Evolutionary conservation across 192 early-diverging fungal species (phyloP).

Genomic region (Gonapodya prolifera): DNA sequence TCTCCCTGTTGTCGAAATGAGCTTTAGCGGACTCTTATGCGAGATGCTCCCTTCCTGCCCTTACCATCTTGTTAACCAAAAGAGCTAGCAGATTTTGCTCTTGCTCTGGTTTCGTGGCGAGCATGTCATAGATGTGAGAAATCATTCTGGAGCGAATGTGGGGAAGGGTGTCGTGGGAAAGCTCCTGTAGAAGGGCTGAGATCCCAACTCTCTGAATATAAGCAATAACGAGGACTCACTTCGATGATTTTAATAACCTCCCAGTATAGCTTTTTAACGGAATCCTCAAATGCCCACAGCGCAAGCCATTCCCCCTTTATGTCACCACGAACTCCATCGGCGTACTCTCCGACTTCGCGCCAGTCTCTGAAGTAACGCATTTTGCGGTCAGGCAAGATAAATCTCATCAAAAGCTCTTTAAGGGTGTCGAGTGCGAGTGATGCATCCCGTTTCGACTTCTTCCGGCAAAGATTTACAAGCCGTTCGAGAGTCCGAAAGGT

Average conservation of each 20-base stretch:
- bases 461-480: constrained; percentile 72
- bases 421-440: constrained; percentile 71
- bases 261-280: constrained; percentile 80
- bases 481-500: constrained; percentile 52
- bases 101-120: constrained; percentile 83
- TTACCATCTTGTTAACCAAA: constrained; percentile 76
- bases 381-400: constrained; percentile 80
- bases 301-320: constrained; percentile 29
- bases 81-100: constrained; percentile 87
- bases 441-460: constrained; percentile 81
- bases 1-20: constrained; percentile 46
- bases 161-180: constrained; percentile 73
- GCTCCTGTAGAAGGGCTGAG: constrained; percentile 27
- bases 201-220: background rate
- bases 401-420: constrained; percentile 76
- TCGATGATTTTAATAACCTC: constrained; percentile 84
- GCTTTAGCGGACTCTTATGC: constrained; percentile 6
- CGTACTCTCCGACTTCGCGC: background rate
- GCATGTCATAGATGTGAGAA: constrained; percentile 58
- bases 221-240: constrained; percentile 21
- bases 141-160: constrained; percentile 76
- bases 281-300: constrained; percentile 89
- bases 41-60: background rate
- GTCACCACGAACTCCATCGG: background rate
- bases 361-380: constrained; percentile 79